Evolutionary conservation across 176 grass and related monocot species (phyloP).

Genomic region (Pontederia paniculata): DNA sequence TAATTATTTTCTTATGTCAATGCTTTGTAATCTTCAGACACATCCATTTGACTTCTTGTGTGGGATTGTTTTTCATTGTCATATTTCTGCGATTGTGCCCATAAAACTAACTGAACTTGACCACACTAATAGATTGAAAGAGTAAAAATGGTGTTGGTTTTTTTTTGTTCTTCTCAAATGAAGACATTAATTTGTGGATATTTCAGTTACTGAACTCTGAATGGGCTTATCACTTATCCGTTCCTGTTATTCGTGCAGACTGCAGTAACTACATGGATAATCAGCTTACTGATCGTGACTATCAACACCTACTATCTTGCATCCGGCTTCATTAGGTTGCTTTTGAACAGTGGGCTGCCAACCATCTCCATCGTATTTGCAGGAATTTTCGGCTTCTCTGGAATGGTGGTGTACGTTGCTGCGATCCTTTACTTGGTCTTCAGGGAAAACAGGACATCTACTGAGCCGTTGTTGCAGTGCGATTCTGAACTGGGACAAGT

Average conservation of each 20-base stretch:
- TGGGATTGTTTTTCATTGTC: too few species aligned
- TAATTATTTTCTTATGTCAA: too few species aligned
- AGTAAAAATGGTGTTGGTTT: not conserved
- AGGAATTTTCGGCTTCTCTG: conserved; percentile 72
- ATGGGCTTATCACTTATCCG: not conserved
- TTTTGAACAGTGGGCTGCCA: conserved; percentile 46
- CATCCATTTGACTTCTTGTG: too few species aligned
- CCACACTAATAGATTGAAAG: not conserved
- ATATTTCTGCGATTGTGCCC: too few species aligned
- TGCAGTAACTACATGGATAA: conserved; percentile 60
- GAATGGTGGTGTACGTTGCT: conserved; percentile 56
- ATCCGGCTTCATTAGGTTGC: conserved; percentile 52
- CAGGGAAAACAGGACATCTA: conserved; percentile 61
- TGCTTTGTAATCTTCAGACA: too few species aligned
- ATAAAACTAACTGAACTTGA: too few species aligned
- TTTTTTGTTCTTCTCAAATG: too few species aligned
- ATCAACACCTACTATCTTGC: conserved; percentile 79
- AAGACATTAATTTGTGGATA: too few species aligned
- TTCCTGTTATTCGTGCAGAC: conserved; percentile 32
- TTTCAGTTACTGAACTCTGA: too few species aligned
- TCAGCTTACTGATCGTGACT: conserved; percentile 51
- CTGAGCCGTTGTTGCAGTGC: conserved; percentile 36
- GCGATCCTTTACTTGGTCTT: conserved; percentile 72
- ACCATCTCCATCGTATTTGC: conserved; percentile 52
- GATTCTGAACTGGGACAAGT: conserved; percentile 24